phyloP scores from a whole-genome alignment of 2,329 filamentous ascomycete genomes.

The Talaromyces sp. region DNA sequence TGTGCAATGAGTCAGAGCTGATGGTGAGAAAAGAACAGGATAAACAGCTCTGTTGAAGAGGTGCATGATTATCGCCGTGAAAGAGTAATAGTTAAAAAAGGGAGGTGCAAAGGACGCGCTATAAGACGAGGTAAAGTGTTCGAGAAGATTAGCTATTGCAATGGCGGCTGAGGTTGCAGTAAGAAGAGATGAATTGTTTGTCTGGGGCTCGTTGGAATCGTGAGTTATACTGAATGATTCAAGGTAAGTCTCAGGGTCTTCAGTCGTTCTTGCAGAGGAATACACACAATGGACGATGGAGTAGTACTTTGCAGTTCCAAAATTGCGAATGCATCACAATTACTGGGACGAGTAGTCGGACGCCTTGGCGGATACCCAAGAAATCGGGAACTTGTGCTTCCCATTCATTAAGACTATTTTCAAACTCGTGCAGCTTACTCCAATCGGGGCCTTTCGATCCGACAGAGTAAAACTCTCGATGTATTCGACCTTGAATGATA shows the following conservation, averaged over 20 bases:
- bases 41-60: slow-evolving; percentile 10
- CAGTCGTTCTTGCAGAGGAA: background rate
- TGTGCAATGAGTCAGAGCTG: slow-evolving; percentile 9
- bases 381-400: slow-evolving; percentile 2
- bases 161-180: slow-evolving; percentile 3
- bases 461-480: slow-evolving; percentile 10
- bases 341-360: background rate
- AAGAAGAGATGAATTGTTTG: slow-evolving; percentile 4
- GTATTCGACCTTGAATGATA: slow-evolving; percentile 10
- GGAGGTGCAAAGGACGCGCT: slow-evolving; percentile 7
- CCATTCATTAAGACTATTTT: slow-evolving; percentile 3
- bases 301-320: slow-evolving; percentile 7
- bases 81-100: slow-evolving; percentile 11
- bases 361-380: slow-evolving; percentile 1
- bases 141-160: slow-evolving; percentile 1
- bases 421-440: slow-evolving; percentile 1
- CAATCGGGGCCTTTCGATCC: slow-evolving; percentile 1
- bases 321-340: slow-evolving; percentile 7
- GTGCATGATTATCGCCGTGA: slow-evolving; percentile 11
- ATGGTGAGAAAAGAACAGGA: slow-evolving; percentile 10
- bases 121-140: slow-evolving; percentile 12
- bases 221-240: background rate
- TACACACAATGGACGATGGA: slow-evolving; percentile 8
- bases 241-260: background rate
- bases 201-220: background rate